Evolutionary conservation across 768 basidiomycete genomes (phyloP), one percentile per base, ranked within the genome.

Genomic region (Lentinula boryana): DNA sequence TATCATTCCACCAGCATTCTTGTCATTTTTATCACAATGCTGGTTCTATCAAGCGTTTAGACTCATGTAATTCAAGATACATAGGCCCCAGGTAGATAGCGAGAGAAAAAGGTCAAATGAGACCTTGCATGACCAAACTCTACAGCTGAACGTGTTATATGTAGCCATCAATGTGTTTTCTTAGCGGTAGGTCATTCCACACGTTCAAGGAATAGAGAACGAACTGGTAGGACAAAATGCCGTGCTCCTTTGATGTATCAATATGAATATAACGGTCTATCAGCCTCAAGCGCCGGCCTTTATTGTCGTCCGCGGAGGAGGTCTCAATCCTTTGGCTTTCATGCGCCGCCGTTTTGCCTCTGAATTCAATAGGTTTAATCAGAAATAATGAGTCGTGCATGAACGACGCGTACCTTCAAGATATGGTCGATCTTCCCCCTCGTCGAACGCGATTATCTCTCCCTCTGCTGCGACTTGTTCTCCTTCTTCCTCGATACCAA

Each of bases 291-390:
- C 62, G 43, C 68, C 72, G 56, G 69, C 68, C 61, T 73, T 68
- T 63, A 68, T 66, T 46, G 69, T 69, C 44, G 70, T 72, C 55
- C 85, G 83, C 35, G 85, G 81, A 33, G 81, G 85, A 49, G 84
- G 84, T 44, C 84, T 85, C 46, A 90, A 76, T 58, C 89, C 87
- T 71, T 86, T 89, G 5, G 84, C 85, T 68, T 88, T 92, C 82
- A 89, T 84, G 62, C 83, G 83, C 68, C 81, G 84, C 66, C 90
- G 84, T 73, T 86, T 90, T 1, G 84, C 81, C 74, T 88, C 89
- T 91, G 70, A 60, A 62, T 54, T 36, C 9, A 15, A 35, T 9
- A 12, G n/a, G 23, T 10, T 33, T 41, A 23, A 54, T 55, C 67
- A 57, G 55, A 54, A 41, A 27, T 35, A 58, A 54, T 23, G 32